phyloP scores from a whole-genome alignment of 1,139 yeast genomes.

The Diutina catenulata region DNA sequence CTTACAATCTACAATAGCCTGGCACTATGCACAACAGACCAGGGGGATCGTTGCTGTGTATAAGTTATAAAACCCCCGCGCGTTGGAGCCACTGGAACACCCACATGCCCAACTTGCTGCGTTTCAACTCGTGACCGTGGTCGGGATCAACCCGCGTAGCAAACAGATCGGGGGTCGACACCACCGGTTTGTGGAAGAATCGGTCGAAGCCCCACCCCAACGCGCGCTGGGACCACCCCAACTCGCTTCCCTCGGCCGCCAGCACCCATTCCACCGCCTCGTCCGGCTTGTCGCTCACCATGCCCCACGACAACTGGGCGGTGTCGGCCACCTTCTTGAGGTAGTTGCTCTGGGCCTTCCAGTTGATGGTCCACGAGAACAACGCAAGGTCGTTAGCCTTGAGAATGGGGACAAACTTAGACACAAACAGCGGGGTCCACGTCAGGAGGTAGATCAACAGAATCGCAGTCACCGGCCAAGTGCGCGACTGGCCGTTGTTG shows the following conservation, averaged over 20 bases:
- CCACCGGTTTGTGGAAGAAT: not conserved
- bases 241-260: slow-evolving; percentile 3
- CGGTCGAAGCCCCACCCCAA: not conserved
- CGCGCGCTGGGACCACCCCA: not conserved
- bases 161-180: not conserved
- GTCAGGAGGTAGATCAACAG: slow-evolving; percentile 28
- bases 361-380: slow-evolving; percentile 79
- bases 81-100: slow-evolving; percentile 3
- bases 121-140: not conserved
- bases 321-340: slow-evolving; percentile 17
- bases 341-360: slow-evolving; percentile 34
- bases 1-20: too few species aligned
- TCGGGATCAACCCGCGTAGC: not conserved
- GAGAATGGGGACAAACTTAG: slow-evolving; percentile 25
- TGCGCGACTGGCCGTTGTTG: slow-evolving; percentile 11
- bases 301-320: slow-evolving; percentile 29
- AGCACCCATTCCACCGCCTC: slow-evolving; percentile 16
- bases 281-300: slow-evolving; percentile 52
- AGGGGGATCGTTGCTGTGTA: too few species aligned
- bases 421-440: slow-evolving; percentile 26
- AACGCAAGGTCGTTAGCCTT: slow-evolving; percentile 36
- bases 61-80: too few species aligned
- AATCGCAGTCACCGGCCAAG: slow-evolving; percentile 25
- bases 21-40: too few species aligned
- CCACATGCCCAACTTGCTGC: slow-evolving; percentile 1